Evolutionary conservation across 2,329 filamentous ascomycete species (phyloP).

Genomic region (Aspergillus pseudoglaucus): DNA sequence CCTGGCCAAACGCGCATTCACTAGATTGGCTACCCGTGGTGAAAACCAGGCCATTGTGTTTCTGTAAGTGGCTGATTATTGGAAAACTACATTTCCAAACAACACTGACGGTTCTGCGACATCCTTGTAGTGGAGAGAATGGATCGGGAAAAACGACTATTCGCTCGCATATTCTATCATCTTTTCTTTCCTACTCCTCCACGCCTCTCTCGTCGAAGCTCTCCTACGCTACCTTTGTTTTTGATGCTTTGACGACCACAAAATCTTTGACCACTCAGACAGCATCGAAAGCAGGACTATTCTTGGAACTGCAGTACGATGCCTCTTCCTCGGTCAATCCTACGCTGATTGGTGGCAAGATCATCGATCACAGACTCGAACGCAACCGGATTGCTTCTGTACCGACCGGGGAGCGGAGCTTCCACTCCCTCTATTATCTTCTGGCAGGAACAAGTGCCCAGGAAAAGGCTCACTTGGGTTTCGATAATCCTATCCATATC

Average conservation of each 20-base stretch:
- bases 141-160: conserved; percentile 94
- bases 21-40: conserved; percentile 75
- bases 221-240: conserved; percentile 88
- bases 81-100: neutral
- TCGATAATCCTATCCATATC: conserved; percentile 45
- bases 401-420: conserved; percentile 92
- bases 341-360: conserved; percentile 84
- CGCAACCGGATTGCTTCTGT: conserved; percentile 85
- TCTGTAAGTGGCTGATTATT: conserved; percentile 56
- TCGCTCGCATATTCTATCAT: conserved; percentile 77
- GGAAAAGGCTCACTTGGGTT: conserved; percentile 78
- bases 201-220: conserved; percentile 91
- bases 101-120: conserved; percentile 20
- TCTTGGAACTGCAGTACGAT: conserved; percentile 95
- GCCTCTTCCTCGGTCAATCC: conserved; percentile 78
- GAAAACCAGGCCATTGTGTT: conserved; percentile 94
- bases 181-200: conserved; percentile 80
- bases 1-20: conserved; percentile 77
- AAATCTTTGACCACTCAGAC: conserved; percentile 94
- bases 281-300: conserved; percentile 89
- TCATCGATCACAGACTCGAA: conserved; percentile 88
- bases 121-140: conserved; percentile 69
- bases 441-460: conserved; percentile 83
- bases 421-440: conserved; percentile 93
- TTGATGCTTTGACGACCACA: conserved; percentile 92